Base-by-base conservation (phyloP, 371 early-diverging fungal genomes). In the Entomophthora muscae region DNA sequence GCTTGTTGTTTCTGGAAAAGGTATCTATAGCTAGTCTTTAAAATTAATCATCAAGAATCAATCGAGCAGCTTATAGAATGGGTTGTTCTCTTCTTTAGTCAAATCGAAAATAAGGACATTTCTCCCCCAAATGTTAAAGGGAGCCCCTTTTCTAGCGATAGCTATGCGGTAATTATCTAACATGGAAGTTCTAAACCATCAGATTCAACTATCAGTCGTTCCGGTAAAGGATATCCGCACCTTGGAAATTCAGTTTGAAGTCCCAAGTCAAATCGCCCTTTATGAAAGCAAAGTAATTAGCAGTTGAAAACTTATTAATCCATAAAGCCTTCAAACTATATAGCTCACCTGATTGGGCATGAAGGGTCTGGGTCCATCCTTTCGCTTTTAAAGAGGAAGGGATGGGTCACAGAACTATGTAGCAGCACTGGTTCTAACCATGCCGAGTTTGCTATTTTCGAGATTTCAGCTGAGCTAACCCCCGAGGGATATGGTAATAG, bases 1-100 rank as follows among this genome's bases (percentile, higher is more conserved):
- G 68, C 77, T 94, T n/a, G 90, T 86, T 53, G 79, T 97, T 24
- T 72, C 90, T 24, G 98, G 98, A 10, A 78, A 85, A 74, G 88
- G 87, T 84, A 75, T 5, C 42, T 17, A 21, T 31, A 26, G 12
- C 27, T 53, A 13, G 32, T 10, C 22, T n/a, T 32, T 13, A n/a
- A n/a, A n/a, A n/a, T n/a, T n/a, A n/a, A n/a, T n/a, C 27, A n/a
- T 30, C 1, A 64, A 80, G 91, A 95, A 68, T 78, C 93, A 12
- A 72, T 97, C 61, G 90, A 91, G 68, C 76, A 81, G 69, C 73
- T 97, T 68, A 74, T 81, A 21, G 77, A 82, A 27, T 89, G 89
- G 92, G 86, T 81, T 0, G 86, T 88, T n/a, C 77, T 78, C 22
- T 83, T 79, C 72, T 91, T 95, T 67, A 82, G 86, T 0, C 72